phyloP scores from a whole-genome alignment of 176 grass and related monocot species.

The Cymbopogon citratus region DNA sequence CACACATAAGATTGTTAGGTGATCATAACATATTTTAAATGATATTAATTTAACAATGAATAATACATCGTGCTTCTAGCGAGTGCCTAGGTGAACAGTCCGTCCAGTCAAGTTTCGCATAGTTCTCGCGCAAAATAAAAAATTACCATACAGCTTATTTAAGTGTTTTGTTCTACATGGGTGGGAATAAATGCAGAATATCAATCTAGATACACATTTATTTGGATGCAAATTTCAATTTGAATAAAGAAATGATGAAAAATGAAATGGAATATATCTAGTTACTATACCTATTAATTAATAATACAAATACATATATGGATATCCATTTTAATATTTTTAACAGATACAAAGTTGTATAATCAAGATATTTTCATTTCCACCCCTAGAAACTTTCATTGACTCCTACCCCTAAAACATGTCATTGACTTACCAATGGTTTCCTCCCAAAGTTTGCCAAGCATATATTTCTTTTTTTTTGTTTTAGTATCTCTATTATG shows the following conservation, averaged over 20 bases:
- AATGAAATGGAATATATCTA: not conserved
- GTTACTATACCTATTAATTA: not conserved
- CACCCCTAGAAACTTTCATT: not conserved
- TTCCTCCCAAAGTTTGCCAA: not conserved
- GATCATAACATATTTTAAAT: not conserved
- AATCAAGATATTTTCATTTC: not conserved
- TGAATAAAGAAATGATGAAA: not conserved
- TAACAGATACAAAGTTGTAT: not conserved
- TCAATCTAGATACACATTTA: not conserved
- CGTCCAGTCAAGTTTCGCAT: no score
- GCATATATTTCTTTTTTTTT: not conserved
- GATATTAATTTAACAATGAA: no score
- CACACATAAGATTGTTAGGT: not conserved
- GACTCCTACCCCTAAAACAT: not conserved
- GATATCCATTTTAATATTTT: not conserved
- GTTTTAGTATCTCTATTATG: not conserved
- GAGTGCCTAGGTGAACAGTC: no score
- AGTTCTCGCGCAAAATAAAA: no score
- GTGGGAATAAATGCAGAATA: not conserved
- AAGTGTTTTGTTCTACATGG: not conserved
- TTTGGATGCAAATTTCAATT: not conserved
- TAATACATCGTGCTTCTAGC: no score
- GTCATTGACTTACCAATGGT: not conserved
- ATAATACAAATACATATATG: fast-evolving
- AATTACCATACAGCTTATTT: not conserved